Percentiles rank a stretch among this genome's conserved stretches.
phyloP scores from a whole-genome alignment of 2,329 filamentous ascomycete species.

The Hypoxylon sp. region DNA sequence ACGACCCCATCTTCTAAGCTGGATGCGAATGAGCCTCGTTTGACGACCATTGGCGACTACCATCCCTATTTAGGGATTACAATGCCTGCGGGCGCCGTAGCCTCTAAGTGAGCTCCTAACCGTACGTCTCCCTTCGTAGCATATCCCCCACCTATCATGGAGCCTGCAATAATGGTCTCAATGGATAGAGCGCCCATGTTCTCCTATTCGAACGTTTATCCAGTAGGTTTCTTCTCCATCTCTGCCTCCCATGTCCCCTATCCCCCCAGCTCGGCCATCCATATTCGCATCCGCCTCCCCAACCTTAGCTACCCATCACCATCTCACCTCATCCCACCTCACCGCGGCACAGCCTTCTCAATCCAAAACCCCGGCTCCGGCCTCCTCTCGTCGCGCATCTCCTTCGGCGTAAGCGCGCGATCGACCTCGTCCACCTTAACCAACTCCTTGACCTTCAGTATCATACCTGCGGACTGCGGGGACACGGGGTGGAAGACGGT shows the following conservation, averaged over 20 bases:
- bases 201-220: background rate
- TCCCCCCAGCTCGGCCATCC: too few relatives aligned
- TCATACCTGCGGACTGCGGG: constrained; percentile 86
- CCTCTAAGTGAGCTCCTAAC: background rate
- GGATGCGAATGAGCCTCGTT: background rate
- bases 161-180: background rate
- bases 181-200: background rate
- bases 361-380: constrained; percentile 87
- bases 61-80: background rate
- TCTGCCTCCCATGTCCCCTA: too few relatives aligned
- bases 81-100: background rate
- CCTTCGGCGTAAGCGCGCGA: constrained; percentile 70
- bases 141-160: background rate
- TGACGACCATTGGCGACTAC: background rate
- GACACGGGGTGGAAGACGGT: constrained; percentile 92
- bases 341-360: constrained; percentile 68
- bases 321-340: constrained; percentile 37
- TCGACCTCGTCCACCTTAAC: constrained; percentile 86
- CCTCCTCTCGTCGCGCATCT: constrained; percentile 79
- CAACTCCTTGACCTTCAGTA: constrained; percentile 94
- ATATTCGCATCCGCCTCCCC: background rate
- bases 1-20: background rate
- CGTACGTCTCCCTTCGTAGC: background rate
- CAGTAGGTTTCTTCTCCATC: background rate
- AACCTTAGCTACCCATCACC: background rate